A percentile compares a stretch with the other conserved stretches of the same genome.
phyloP scores from a whole-genome alignment of 139 green algal genomes.

The Picochlorum sp. region DNA sequence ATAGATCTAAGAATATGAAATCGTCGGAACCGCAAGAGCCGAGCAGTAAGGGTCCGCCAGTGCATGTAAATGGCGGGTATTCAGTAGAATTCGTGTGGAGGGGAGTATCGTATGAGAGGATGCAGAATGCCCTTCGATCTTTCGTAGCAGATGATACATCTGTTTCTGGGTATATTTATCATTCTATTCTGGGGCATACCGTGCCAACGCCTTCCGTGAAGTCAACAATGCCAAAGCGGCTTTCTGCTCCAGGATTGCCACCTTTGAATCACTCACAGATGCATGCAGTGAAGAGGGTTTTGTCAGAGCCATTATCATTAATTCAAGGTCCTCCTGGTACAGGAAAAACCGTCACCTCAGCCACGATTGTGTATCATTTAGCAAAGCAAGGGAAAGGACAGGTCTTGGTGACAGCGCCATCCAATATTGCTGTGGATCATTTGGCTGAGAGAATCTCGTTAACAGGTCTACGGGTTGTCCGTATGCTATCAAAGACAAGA shows the following conservation, averaged over 20 bases:
- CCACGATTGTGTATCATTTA: constrained; percentile 93
- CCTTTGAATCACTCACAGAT: constrained; percentile 90
- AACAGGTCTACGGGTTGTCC: constrained; percentile 91
- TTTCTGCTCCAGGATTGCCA: constrained; percentile 78
- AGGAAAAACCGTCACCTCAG: constrained; percentile 96
- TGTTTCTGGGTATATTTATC: constrained; percentile 61
- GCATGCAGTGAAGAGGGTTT: constrained; percentile 59
- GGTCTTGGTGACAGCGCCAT: constrained; percentile 90
- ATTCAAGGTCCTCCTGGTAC: constrained; percentile 89
- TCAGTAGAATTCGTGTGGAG: constrained; percentile 93
- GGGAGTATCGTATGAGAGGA: constrained; percentile 82
- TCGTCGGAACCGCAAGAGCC: neutral
- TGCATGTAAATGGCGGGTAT: constrained; percentile 71
- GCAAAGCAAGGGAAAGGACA: constrained; percentile 51
- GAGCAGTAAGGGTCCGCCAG: constrained; percentile 12
- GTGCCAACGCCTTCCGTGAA: constrained; percentile 39
- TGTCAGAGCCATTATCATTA: constrained; percentile 74
- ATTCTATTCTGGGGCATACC: constrained; percentile 76
- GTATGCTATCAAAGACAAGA: constrained; percentile 78
- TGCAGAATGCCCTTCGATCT: constrained; percentile 73
- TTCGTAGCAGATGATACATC: constrained; percentile 85
- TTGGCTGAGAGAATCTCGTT: constrained; percentile 85
- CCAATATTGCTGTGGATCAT: constrained; percentile 97
- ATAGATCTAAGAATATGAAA: neutral
- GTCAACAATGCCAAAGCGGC: constrained; percentile 34